These are phyloP conservation scores for Coelastrella sp. DNA, from an alignment of 139 green algal genomes.

Conservation along the genomic window DNA sequence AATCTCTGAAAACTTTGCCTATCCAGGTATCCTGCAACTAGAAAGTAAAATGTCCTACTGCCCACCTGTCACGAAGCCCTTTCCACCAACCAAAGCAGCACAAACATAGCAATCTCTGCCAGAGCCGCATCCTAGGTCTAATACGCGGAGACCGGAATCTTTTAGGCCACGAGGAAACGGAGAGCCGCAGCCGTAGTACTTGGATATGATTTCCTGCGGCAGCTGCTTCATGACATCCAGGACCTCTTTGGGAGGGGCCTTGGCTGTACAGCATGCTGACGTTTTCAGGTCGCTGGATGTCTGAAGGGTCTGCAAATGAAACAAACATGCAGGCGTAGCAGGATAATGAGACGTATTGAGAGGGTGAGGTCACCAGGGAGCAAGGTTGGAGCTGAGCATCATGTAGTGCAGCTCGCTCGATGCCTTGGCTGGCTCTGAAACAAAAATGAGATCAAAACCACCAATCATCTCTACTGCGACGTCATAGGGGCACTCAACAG, in stretches of 20 bases:
- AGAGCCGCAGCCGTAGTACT: conserved; percentile 96
- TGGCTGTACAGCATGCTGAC: conserved; percentile 85
- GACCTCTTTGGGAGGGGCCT: conserved; percentile 62
- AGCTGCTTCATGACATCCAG: conserved; percentile 54
- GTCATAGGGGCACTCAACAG: too few relatives aligned
- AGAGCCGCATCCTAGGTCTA: conserved; percentile 84
- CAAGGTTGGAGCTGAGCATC: too few relatives aligned
- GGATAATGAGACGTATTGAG: not conserved
- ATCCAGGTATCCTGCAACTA: too few relatives aligned
- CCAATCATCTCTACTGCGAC: too few relatives aligned
- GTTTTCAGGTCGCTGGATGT: conserved; percentile 88
- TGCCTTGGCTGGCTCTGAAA: not conserved
- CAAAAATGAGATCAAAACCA: too few relatives aligned
- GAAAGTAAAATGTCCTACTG: not conserved
- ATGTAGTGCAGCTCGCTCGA: too few relatives aligned
- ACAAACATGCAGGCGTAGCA: not conserved
- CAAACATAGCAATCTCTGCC: conserved; percentile 96
- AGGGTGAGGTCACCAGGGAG: not conserved
- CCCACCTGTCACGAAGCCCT: conserved; percentile 75
- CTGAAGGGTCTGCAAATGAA: conserved; percentile 59
- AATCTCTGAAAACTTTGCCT: too few relatives aligned
- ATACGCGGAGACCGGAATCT: conserved; percentile 57
- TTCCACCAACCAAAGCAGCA: conserved; percentile 87
- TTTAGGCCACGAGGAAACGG: conserved; percentile 90
- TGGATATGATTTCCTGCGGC: conserved; percentile 64